Base-by-base conservation (phyloP, 2,329 filamentous ascomycete species). In the Nemania diffusa region DNA sequence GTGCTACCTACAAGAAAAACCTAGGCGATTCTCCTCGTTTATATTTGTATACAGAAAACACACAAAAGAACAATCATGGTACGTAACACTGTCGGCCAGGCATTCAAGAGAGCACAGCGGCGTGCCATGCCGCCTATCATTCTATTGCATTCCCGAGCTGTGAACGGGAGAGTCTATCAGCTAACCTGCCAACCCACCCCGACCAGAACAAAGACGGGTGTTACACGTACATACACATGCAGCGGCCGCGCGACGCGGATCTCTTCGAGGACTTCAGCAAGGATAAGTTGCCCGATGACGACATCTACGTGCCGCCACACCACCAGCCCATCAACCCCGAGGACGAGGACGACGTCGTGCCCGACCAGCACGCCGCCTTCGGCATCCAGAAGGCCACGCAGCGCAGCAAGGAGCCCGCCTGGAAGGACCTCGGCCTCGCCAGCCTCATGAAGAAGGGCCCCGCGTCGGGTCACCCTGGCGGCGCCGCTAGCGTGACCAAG, bases 281-380 rank as follows among this genome's bases (percentile, higher is more conserved):
- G 76, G 89, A 91, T 81, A 87, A 85, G 75, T 85, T 92, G 51
- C 89, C 90, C n/a, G 83, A 86, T 68, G 92, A 96, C 80, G 91
- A 94, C 64, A 92, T 96, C 77, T 92, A 92, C 79, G 91, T 97
- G n/a, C 88, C 91, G 37, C 88, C 89, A 7, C 88, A 93, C 69
- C 88, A 94, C 77, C 92, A 93, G 78, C 93, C 92, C 46, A 85
- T 94, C 76, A 95, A 96, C 77, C 92, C 93, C 0, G 92, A 96
- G 79, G 92, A 96, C 78, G 92, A 96, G 80, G 93, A 96, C 76
- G 92, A 96, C 75, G 91, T 96, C 3, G 92, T 96, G 4, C 92
- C 93, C 0, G 92, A 96, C 79, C 92, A 96, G 81, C 92, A 96
- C 77, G 92, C 92, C 13, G 93, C 92, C 0, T 96, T 96, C 78